Base-by-base conservation (phyloP, 2,329 filamentous ascomycete species). In the Fusarium goolgardi region DNA sequence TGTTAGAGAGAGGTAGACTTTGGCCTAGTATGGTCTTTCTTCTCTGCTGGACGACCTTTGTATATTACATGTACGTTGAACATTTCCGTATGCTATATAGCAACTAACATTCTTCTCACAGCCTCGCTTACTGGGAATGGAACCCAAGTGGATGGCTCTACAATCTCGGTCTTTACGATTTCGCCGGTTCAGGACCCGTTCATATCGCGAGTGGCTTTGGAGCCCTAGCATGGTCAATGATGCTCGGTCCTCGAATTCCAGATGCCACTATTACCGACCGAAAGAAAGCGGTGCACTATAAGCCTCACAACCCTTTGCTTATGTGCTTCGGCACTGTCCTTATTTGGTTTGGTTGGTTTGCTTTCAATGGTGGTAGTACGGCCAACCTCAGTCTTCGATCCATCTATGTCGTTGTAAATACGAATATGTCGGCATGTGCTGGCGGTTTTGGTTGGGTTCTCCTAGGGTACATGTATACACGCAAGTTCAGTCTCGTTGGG, bases 71-170 rank as follows among this genome's bases (percentile, higher is more conserved):
- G 76, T 73, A 41, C 12, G 71, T 35, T 0, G 3, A 8, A 9
- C 7, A 15, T 10, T 1, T 5, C 1, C 3, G 1, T 20, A 12
- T n/a, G 6, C 0, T 4, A 9, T 13, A 25, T 5, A 15, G 9
- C 12, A 13, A 16, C 27, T 56, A 6, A 59, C 16, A 5, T 12
- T 0, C 0, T 3, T 1, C 3, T 2, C 12, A 12, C 3, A 73
- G 71, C 4, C 84, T 90, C 35, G 88, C 88, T 0, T 88, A 84
- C 78, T 90, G 88, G 87, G 88, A 87, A 6, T 91, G 88, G 88
- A 90, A 90, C 71, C 73, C 83, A n/a, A 85, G 84, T 53, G 88
- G 88, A 13, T 91, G 88, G 88, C 78, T 90, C 1, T 89, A 81
- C 76, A 85, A 88, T 23, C 82, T 90, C 3, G 84, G 85, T 1